Base-by-base conservation (phyloP, 2,329 filamentous ascomycete species). In the Passalora sequoiae region DNA sequence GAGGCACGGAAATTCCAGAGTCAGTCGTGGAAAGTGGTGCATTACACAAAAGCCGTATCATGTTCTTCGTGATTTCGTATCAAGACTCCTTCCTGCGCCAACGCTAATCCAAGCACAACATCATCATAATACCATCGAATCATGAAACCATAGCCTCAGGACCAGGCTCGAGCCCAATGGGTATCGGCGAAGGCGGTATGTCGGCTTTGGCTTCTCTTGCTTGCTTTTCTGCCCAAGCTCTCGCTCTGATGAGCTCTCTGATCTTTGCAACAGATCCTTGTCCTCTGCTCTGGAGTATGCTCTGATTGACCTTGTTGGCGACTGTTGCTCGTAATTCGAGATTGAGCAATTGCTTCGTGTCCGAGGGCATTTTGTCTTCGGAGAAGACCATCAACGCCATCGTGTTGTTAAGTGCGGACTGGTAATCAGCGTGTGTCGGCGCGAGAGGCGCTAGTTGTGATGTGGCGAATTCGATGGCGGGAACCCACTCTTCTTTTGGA, bases 341-440 rank as follows among this genome's bases (percentile, higher is more conserved):
- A 54, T 94, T 78, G 13, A 98, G 71, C 20, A 98, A 72, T 35
- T 80, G 79, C 27, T 83, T 81, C 22, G 96, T 72, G 37, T 86
- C 80, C 2, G 86, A 81, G 32, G 86, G 80, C 27, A 96, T 75
- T 40, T 80, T 83, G 40, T 92, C 85, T n/a, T 80, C 76, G 1
- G 87, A 82, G 56, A 96, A 95, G 31, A 98, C 84, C 28, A 98
- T 73, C 29, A 98, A 75, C 0, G 88, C 84, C 83, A 98, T 95
- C 0, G 92, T 96, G 61, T 83, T 80, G 66, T 98, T 92, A 8
- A 98, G 74, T 49, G 94, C 89, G 52, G 84, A 79, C 9, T 96
- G 74, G 54, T 95, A 97, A 32, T 84, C 80, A 3, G 79, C 76
- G 53, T 89, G 88, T 4, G 81, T 86, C 1, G 89, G 83, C 6